These are phyloP conservation scores for Kappamyces sp. DNA, from an alignment of 192 early-diverging fungal genomes.

Conservation along the genomic window DNA sequence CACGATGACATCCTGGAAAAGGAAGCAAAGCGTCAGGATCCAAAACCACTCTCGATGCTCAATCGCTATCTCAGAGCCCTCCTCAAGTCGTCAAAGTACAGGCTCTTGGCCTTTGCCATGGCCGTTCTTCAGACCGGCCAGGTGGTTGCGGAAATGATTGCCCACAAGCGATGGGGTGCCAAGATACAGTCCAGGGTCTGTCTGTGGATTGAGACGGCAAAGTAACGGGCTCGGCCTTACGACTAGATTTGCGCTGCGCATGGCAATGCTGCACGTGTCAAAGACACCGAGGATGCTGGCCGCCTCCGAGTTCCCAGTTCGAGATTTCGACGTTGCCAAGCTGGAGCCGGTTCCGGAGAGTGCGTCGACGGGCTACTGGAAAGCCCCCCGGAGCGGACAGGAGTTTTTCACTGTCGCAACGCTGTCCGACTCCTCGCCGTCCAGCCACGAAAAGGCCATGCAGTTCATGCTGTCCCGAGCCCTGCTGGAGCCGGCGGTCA, in stretches of 20 bases:
- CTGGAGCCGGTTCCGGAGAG: slow-evolving; percentile 14
- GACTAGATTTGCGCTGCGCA: slow-evolving; percentile 23
- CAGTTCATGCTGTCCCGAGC: slow-evolving; percentile 34
- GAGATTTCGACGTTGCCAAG: slow-evolving; percentile 55
- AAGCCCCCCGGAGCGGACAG: slow-evolving; percentile 43
- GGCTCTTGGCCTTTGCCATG: slow-evolving; percentile 52
- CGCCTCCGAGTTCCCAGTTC: slow-evolving; percentile 53
- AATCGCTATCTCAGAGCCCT: slow-evolving; percentile 73
- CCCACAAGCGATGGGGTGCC: slow-evolving; percentile 56
- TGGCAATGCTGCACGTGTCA: slow-evolving; percentile 46
- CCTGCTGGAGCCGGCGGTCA: slow-evolving; percentile 57
- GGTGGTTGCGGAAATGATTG: slow-evolving; percentile 73
- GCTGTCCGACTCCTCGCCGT: slow-evolving; percentile 23
- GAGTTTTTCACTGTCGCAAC: slow-evolving; percentile 36
- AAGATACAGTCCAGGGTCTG: slow-evolving; percentile 57
- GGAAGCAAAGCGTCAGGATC: slow-evolving; percentile 30
- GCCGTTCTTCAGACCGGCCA: slow-evolving; percentile 67
- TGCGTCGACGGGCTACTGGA: slow-evolving; percentile 33
- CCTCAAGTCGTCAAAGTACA: slow-evolving; percentile 47
- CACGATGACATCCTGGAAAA: slow-evolving; percentile 75
- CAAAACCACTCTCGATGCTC: slow-evolving; percentile 29
- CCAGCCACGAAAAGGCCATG: slow-evolving; percentile 20
- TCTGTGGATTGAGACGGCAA: slow-evolving; percentile 57
- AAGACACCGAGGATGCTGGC: slow-evolving; percentile 49
- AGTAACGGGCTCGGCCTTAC: slow-evolving; percentile 39